Evolutionary conservation across 75 land plant species (phyloP).

Genomic region (Isoetes taiwanensis): DNA sequence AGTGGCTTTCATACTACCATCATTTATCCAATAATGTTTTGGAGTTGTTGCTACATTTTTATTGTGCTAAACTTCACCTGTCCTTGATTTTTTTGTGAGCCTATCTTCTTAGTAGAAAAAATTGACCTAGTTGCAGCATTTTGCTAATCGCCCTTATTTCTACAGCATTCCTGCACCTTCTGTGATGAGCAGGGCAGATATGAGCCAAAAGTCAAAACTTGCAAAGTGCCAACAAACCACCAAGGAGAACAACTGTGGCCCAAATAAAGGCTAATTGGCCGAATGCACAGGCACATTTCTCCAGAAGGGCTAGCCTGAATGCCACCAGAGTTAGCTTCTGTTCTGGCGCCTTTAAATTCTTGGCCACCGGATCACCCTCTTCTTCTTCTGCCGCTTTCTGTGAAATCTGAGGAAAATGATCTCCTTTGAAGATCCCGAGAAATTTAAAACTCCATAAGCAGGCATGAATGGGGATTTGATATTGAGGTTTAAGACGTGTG

Average conservation of each 20-base stretch:
- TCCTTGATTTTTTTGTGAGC: too few species aligned
- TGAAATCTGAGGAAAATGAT: too few species aligned
- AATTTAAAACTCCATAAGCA: too few species aligned
- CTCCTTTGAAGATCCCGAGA: too few species aligned
- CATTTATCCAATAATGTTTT: too few species aligned
- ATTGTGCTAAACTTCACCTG: not conserved
- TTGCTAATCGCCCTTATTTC: constrained; percentile 87
- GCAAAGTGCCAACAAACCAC: constrained; percentile 63
- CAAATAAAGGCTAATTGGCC: constrained; percentile 73
- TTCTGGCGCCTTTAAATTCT: constrained; percentile 78
- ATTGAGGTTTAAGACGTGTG: too few species aligned
- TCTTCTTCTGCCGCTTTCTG: too few species aligned
- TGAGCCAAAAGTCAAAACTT: constrained; percentile 59
- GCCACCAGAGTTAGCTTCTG: constrained; percentile 67
- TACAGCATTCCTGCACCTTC: constrained; percentile 70
- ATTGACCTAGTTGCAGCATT: constrained; percentile 54
- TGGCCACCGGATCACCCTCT: too few species aligned
- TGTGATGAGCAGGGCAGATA: constrained; percentile 52
- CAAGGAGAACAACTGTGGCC: constrained; percentile 90
- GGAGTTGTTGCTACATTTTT: too few species aligned
- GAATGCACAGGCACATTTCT: constrained; percentile 51
- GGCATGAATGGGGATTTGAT: too few species aligned
- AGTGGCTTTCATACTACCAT: too few species aligned
- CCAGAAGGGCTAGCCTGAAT: constrained; percentile 58
- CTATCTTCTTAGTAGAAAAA: too few species aligned